Conservation (phyloP, 306 rosid genomes). For the Macrotyloma uniflorum region DNA sequence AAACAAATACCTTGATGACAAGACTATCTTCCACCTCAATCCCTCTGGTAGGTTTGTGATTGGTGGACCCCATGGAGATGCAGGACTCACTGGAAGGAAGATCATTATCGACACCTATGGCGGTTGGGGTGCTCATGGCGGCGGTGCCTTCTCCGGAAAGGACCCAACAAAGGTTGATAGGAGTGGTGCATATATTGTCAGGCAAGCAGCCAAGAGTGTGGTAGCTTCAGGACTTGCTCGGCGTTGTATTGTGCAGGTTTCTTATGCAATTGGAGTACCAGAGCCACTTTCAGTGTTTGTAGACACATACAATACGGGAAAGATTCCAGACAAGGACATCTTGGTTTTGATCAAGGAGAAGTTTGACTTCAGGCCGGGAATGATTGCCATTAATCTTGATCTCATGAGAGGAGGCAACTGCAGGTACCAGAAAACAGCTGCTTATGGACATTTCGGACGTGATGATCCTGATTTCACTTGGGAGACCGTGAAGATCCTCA, state of each 20-base stretch:
- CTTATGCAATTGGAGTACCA: conserved; percentile 86
- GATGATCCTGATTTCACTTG: conserved; percentile 83
- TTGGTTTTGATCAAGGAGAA: conserved; percentile 69
- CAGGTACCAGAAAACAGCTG: conserved; percentile 86
- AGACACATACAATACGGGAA: conserved; percentile 72
- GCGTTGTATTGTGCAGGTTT: conserved; percentile 82
- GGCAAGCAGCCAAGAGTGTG: conserved; percentile 86
- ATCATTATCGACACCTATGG: conserved; percentile 85
- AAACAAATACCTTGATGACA: conserved; percentile 71
- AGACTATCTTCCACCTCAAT: conserved; percentile 77
- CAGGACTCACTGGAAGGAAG: conserved; percentile 87
- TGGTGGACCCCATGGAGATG: conserved; percentile 90
- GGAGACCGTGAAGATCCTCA: conserved; percentile 76
- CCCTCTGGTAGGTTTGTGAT: conserved; percentile 86
- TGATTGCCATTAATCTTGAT: conserved; percentile 79
- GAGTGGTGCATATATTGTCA: conserved; percentile 78
- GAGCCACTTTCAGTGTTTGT: conserved; percentile 78
- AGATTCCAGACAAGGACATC: conserved; percentile 68
- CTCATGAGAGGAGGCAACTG: conserved; percentile 74
- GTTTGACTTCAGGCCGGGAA: conserved; percentile 85
- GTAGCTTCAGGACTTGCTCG: conserved; percentile 82
- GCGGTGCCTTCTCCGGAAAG: conserved; percentile 88
- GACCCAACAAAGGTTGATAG: conserved; percentile 91
- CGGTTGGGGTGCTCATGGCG: conserved; percentile 96
- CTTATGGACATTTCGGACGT: conserved; percentile 86